These are phyloP conservation scores for Takashimella koratensis DNA, from an alignment of 1,284 basidiomycete species.

Conservation along the genomic window DNA sequence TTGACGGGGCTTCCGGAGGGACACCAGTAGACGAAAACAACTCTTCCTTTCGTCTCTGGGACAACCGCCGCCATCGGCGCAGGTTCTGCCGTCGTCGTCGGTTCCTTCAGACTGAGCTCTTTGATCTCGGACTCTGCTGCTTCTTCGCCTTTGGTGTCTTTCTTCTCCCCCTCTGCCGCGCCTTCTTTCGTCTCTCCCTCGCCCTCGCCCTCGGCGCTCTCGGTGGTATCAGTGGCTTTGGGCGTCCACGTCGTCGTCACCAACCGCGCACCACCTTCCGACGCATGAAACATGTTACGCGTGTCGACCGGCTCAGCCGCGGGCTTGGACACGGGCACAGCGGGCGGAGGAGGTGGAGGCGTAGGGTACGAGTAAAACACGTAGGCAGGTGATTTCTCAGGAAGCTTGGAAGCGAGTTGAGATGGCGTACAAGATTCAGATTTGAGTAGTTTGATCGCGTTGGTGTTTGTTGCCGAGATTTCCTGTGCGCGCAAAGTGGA, in stretches of 20 bases:
- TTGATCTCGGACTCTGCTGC: slow-evolving; percentile 6
- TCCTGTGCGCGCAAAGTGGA: slow-evolving; percentile 23
- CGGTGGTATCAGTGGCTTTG: slow-evolving; percentile 6
- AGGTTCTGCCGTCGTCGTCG: not conserved
- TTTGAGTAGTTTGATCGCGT: slow-evolving; percentile 28
- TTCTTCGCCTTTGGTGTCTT: slow-evolving; percentile 4
- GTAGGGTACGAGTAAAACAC: slow-evolving; percentile 69
- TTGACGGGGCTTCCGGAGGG: slow-evolving; percentile 73
- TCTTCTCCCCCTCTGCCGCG: slow-evolving; percentile 6
- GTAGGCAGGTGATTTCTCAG: slow-evolving; percentile 52
- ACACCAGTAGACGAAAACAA: slow-evolving; percentile 85
- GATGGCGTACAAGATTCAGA: slow-evolving; percentile 41
- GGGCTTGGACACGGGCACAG: slow-evolving; percentile 18
- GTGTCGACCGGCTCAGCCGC: slow-evolving; percentile 7
- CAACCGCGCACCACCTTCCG: slow-evolving; percentile 32
- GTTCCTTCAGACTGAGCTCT: slow-evolving; percentile 2
- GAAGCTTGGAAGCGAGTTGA: slow-evolving; percentile 50
- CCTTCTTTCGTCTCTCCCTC: slow-evolving; percentile 1
- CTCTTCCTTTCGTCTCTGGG: slow-evolving; percentile 31
- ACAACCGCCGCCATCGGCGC: slow-evolving; percentile 4
- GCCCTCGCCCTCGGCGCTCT: slow-evolving; percentile 8
- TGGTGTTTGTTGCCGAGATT: slow-evolving; percentile 28
- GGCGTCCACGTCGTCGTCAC: slow-evolving; percentile 17
- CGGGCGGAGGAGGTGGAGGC: slow-evolving; percentile 30
- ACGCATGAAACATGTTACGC: slow-evolving; percentile 42